Base-by-base conservation (phyloP, 768 basidiomycete genomes). In the Amyloporia xantha region DNA sequence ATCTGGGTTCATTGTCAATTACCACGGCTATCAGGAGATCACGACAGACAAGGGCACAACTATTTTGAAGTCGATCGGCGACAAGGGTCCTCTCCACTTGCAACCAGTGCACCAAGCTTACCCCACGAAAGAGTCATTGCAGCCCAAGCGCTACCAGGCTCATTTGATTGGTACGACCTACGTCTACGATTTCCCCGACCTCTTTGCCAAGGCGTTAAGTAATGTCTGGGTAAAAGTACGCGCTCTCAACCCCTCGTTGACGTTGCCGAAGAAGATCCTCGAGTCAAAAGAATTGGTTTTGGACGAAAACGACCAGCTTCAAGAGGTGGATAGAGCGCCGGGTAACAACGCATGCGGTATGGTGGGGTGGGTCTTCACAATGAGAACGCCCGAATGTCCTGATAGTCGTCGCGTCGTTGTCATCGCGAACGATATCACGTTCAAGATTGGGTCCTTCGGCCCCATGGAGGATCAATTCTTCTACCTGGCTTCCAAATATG, bases 91-190 rank as follows among this genome's bases (percentile, higher is more conserved):
- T 42, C 76, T 96, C 45, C 95, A 99, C 69, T 77, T 98, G 23
- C 94, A 94, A 68, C 93, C 92, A 10, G 95, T 95, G 55, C 86
- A 90, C 67, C 82, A 87, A 56, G 76, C 91, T 0, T 98, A 98
- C 69, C 83, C 95, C 12, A 98, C 95, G 50, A 99, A 96, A 71
- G 95, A 97, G 66, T 97, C 93, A 15, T 73, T 99, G 41, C 96
- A 99, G 64, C 96, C 96, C 36, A 94, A 96, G 68, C 92, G 96
- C 54, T 98, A 98, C 72, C 95, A 98, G 64, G 96, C 96, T 20
- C 96, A 99, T 67, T 80, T 97, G 51, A 85, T 96, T 57, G 96
- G 96, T 46, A 99, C 96, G 25, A 99, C 96, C 44, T 99, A 98
- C 65, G 94, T 89, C 26, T 98, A 98, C 68, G 96, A 98, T 69